phyloP scores from a whole-genome alignment of 1,284 basidiomycete genomes.

The Pseudozyma sp. region DNA sequence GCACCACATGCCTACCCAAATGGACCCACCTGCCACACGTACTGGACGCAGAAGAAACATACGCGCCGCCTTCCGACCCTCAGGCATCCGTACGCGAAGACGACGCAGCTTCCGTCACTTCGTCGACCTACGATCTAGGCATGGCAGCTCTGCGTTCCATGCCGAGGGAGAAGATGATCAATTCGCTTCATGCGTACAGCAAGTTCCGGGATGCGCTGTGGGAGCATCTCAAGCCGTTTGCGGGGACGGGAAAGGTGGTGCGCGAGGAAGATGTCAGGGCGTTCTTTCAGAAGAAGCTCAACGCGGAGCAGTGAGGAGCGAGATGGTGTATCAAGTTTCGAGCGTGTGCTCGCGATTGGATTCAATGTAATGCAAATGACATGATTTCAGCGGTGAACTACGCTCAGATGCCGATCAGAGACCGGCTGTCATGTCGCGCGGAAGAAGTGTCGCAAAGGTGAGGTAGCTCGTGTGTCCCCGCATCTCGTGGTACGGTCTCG shows the following conservation, averaged over 20 bases:
- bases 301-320: constrained; percentile 18
- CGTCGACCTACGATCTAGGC: constrained; percentile 69
- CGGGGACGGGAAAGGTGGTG: constrained; percentile 66
- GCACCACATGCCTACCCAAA: constrained; percentile 47
- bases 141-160: constrained; percentile 67
- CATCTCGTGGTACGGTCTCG: constrained; percentile 57
- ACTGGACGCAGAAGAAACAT: constrained; percentile 68
- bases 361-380: too few relatives aligned
- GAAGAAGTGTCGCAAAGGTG: constrained; percentile 65
- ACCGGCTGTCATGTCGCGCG: constrained; percentile 44
- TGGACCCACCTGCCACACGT: constrained; percentile 64
- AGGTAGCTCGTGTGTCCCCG: constrained; percentile 66
- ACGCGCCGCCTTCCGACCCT: constrained; percentile 64
- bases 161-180: constrained; percentile 69
- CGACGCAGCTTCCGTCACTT: constrained; percentile 50
- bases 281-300: constrained; percentile 65
- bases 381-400: too few relatives aligned
- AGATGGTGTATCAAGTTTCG: too few relatives aligned
- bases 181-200: constrained; percentile 68
- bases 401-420: neutral
- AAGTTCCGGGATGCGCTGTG: constrained; percentile 68
- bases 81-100: constrained; percentile 47
- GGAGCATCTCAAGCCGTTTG: constrained; percentile 69
- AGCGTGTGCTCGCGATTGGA: too few relatives aligned
- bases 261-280: constrained; percentile 66